Evolutionary conservation across 257 asterid genomes (phyloP).

Genomic region (Plantago ovata): DNA sequence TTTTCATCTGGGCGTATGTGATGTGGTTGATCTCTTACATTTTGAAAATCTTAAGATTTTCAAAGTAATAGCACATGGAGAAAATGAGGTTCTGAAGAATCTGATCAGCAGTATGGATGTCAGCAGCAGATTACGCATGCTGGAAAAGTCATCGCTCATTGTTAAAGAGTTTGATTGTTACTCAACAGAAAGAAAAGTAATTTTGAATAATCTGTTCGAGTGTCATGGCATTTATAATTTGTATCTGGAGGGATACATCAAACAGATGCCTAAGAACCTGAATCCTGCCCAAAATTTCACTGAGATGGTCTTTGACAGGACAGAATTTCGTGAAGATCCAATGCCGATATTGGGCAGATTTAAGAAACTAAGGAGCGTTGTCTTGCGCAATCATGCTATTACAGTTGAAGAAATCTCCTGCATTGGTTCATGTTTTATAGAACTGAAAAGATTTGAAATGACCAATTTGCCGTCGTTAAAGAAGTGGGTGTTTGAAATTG

Average conservation of each 20-base stretch:
- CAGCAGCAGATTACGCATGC: not conserved
- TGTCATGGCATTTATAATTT: conserved; percentile 11
- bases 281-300: not conserved
- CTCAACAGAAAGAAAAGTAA: not conserved
- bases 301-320: conserved; percentile 15
- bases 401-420: conserved; percentile 8
- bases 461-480: conserved; percentile 13
- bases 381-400: conserved; percentile 19
- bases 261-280: not conserved
- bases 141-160: not conserved
- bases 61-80: not conserved
- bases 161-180: conserved; percentile 21
- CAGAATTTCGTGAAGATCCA: conserved; percentile 23
- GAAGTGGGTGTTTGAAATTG: conserved; percentile 2
- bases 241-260: conserved; percentile 20
- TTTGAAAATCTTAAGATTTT: not conserved
- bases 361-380: conserved; percentile 16
- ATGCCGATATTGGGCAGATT: conserved; percentile 19
- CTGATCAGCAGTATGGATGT: not conserved
- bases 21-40: not conserved
- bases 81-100: not conserved
- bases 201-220: conserved; percentile 5
- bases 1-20: not conserved
- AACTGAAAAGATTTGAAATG: conserved; percentile 25
- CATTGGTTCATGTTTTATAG: conserved; percentile 1